phyloP scores from a whole-genome alignment of 1,284 basidiomycete species.

The Wallemia mellicola region DNA sequence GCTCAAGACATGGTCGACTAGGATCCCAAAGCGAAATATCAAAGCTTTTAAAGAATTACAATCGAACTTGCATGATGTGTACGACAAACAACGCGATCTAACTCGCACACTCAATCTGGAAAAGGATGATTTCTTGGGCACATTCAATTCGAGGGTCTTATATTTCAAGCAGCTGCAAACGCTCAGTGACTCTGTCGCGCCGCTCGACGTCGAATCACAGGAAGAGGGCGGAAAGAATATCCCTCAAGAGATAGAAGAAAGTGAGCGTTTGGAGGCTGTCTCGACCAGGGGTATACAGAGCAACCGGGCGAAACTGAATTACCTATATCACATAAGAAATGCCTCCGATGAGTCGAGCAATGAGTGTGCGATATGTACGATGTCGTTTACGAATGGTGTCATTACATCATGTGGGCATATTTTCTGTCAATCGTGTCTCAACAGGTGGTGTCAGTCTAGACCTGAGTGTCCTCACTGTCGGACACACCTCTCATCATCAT shows the following conservation, averaged over 20 bases:
- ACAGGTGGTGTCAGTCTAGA: not conserved
- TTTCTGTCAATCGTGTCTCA: not conserved
- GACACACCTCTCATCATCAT: not conserved
- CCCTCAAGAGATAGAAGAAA: not conserved
- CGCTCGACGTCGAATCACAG: not conserved
- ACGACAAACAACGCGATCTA: not conserved
- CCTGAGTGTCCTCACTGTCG: not conserved
- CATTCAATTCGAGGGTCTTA: not conserved
- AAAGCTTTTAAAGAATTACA: not conserved
- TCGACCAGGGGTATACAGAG: not conserved
- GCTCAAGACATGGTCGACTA: not conserved
- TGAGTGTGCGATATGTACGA: not conserved
- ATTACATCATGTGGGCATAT: not conserved
- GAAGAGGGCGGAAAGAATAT: not conserved
- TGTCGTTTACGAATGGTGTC: not conserved
- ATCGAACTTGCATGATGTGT: not conserved
- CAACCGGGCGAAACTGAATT: not conserved
- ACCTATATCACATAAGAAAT: not conserved
- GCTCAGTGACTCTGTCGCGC: not conserved
- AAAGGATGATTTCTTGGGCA: not conserved
- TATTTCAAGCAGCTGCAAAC: not conserved
- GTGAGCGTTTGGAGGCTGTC: not conserved
- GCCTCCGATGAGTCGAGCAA: not conserved
- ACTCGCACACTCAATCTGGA: not conserved
- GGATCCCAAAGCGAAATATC: not conserved